These are phyloP conservation scores for Botrytis fabae DNA, from an alignment of 2,329 filamentous ascomycete species.

Conservation along the genomic window DNA sequence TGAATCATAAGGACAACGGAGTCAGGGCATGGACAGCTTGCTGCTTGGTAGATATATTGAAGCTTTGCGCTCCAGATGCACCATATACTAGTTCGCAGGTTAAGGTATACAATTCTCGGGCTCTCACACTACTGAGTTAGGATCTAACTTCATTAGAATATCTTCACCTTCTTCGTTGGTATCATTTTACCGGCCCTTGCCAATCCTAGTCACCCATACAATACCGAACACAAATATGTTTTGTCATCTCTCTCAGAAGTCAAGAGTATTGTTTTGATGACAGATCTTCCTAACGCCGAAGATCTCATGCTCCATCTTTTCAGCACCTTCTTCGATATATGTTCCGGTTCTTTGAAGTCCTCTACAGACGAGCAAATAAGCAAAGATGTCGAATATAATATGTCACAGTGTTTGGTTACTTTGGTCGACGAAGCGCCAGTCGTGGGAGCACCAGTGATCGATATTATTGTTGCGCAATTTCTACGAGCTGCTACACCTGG, in stretches of 20 bases:
- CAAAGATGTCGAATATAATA: conserved; percentile 91
- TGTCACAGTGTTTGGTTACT: conserved; percentile 80
- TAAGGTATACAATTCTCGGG: conserved; percentile 60
- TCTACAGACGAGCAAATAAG: conserved; percentile 78
- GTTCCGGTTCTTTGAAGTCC: conserved; percentile 74
- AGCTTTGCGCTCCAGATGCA: conserved; percentile 90
- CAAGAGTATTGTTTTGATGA: conserved; percentile 90
- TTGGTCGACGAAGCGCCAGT: conserved; percentile 82
- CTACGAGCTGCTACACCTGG: conserved; percentile 77
- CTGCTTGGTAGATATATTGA: conserved; percentile 90
- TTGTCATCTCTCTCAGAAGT: conserved; percentile 85
- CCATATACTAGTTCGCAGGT: conserved; percentile 88
- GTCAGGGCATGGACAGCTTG: conserved; percentile 86
- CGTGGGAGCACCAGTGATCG: conserved; percentile 79
- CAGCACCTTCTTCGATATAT: conserved; percentile 85
- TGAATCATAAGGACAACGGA: conserved; percentile 90
- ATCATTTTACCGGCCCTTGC: conserved; percentile 82
- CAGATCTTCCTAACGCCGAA: conserved; percentile 82
- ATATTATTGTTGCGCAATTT: conserved; percentile 94
- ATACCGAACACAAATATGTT: conserved; percentile 89
- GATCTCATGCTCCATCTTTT: conserved; percentile 80
- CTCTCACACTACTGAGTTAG: background rate
- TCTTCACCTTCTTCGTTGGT: conserved; percentile 86
- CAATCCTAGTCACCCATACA: conserved; percentile 85
- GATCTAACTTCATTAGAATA: conserved; percentile 60